Percentiles rank a stretch among this genome's conserved stretches.
Evolutionary conservation across 2,329 filamentous ascomycete species (phyloP).

Genomic region (Thyridium curvatum): DNA sequence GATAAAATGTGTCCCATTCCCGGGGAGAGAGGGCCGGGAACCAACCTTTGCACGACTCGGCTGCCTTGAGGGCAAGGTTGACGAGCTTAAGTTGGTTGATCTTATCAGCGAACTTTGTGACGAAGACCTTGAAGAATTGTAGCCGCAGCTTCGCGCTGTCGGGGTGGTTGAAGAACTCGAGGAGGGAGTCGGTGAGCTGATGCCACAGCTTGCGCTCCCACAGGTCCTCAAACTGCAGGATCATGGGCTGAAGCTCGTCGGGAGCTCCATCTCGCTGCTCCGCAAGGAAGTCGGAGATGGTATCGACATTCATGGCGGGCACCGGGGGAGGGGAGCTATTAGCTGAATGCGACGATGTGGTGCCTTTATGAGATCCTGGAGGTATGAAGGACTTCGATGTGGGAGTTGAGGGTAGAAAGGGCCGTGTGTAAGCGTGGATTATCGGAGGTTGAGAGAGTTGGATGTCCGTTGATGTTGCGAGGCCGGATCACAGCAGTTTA

Average conservation of each 20-base stretch:
- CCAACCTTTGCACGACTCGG: constrained; percentile 73
- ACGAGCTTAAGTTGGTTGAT: constrained; percentile 99
- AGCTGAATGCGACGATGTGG: constrained; percentile 5
- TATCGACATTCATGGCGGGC: constrained; percentile 69
- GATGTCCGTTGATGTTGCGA: no score
- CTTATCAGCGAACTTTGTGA: constrained; percentile 94
- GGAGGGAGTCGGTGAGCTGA: constrained; percentile 84
- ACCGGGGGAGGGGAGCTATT: constrained; percentile 3
- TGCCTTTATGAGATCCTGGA: no score
- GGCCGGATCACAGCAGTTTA: not conserved
- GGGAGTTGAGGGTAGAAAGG: no score
- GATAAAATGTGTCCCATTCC: not conserved
- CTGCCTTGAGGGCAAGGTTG: constrained; percentile 79
- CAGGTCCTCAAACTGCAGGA: constrained; percentile 88
- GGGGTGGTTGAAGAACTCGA: constrained; percentile 80
- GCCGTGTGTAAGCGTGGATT: not conserved
- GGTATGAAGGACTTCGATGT: no score
- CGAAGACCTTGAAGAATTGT: constrained; percentile 88
- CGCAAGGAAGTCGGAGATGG: constrained; percentile 85
- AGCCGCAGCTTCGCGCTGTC: constrained; percentile 80
- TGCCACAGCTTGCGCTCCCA: constrained; percentile 99
- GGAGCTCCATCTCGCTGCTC: constrained; percentile 85
- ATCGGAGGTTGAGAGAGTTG: constrained; percentile 9
- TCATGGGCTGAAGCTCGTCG: constrained; percentile 78
- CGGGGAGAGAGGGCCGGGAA: not conserved